A percentile compares a stretch with the other conserved stretches of the same genome.
Conservation (phyloP, 2,329 filamentous ascomycete genomes). For the Zopfia rhizophila region DNA sequence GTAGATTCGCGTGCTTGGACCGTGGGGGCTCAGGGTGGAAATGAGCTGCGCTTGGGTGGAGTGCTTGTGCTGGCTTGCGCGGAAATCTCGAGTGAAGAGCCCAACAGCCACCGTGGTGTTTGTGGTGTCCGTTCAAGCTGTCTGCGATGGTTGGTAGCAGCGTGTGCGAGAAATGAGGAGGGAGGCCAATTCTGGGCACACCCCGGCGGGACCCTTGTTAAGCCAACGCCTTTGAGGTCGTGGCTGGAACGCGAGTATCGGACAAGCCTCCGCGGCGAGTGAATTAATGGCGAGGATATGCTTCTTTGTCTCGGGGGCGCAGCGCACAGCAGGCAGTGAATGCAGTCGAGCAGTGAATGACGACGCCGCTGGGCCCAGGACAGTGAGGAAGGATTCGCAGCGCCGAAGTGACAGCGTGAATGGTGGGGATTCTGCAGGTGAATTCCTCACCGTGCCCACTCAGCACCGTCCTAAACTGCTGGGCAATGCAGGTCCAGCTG, state of each 20-base stretch:
- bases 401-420: conserved; percentile 17
- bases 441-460: not conserved
- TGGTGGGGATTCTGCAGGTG: conserved; percentile 5
- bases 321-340: conserved; percentile 9
- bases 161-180: conserved; percentile 1
- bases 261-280: conserved; percentile 19
- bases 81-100: not conserved
- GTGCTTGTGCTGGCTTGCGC: conserved; percentile 19
- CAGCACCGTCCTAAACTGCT: conserved; percentile 5
- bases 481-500: conserved; percentile 26
- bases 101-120: not conserved
- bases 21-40: conserved; percentile 17
- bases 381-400: conserved; percentile 2
- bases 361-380: conserved; percentile 11
- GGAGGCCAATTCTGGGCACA: conserved; percentile 1
- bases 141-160: too few species aligned
- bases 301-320: conserved; percentile 16
- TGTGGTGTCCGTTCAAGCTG: too few species aligned
- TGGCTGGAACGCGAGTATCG: conserved; percentile 25
- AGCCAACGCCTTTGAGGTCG: conserved; percentile 10
- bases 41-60: conserved; percentile 14
- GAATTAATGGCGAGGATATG: too few species aligned
- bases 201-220: conserved; percentile 2
- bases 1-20: conserved; percentile 26
- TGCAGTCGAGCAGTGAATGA: conserved; percentile 16